Percentiles rank a stretch among this genome's conserved stretches.
phyloP scores from a whole-genome alignment of 2,329 filamentous ascomycete genomes.

The Exophiala sp. region DNA sequence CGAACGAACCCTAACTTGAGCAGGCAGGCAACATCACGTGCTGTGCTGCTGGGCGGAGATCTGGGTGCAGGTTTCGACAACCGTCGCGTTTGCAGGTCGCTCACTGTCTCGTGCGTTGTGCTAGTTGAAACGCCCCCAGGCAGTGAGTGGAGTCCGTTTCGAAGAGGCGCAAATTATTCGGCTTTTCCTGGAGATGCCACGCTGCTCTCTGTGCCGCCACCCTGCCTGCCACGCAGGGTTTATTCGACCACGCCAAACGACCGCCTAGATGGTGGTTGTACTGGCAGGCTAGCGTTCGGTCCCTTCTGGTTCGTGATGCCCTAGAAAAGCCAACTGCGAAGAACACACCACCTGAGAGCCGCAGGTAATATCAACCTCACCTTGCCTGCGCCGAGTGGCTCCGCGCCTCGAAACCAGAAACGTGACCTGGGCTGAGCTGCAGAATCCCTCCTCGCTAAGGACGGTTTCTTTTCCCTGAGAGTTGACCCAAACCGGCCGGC shows the following conservation, averaged over 20 bases:
- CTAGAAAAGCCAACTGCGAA: neutral
- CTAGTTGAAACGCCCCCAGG: neutral
- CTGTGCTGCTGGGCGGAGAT: neutral
- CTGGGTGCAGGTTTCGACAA: neutral
- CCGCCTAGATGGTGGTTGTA: neutral
- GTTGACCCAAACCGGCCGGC: neutral
- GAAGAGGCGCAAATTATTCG: neutral
- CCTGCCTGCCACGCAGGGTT: neutral
- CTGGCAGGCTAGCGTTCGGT: slow-evolving; percentile 1
- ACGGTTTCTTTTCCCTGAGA: neutral
- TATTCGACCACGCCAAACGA: neutral
- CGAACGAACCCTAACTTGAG: neutral
- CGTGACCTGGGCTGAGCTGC: neutral
- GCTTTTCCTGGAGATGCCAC: neutral
- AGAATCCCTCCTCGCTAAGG: neutral
- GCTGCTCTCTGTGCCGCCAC: neutral
- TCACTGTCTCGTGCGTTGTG: neutral
- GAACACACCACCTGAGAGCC: neutral
- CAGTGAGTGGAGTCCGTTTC: neutral
- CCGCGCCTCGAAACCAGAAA: neutral
- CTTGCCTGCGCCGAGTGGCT: neutral
- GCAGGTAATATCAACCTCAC: neutral
- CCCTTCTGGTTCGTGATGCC: neutral
- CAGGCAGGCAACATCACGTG: neutral
- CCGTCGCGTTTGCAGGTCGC: neutral